These are phyloP conservation scores for Allium cepa DNA, from an alignment of 106 monocot species.

Conservation along the genomic window DNA sequence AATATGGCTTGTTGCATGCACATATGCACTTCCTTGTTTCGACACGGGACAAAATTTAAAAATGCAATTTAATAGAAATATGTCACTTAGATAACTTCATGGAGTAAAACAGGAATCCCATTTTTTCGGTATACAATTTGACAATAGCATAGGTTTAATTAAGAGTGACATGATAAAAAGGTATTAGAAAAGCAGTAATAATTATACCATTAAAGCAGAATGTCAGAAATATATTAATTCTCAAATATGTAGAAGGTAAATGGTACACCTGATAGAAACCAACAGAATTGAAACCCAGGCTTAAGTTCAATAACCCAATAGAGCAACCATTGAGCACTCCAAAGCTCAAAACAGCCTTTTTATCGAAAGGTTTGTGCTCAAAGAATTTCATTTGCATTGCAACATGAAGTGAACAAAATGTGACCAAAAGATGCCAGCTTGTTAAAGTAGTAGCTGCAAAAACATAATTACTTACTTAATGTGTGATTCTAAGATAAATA, in stretches of 20 bases:
- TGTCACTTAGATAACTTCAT: too few species aligned
- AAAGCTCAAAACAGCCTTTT: slow-evolving; percentile 82
- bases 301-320: slow-evolving; percentile 85
- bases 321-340: slow-evolving; percentile 93
- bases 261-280: slow-evolving; percentile 81
- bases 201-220: not conserved
- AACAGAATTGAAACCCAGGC: slow-evolving; percentile 93
- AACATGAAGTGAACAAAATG: slow-evolving; percentile 87
- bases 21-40: too few species aligned
- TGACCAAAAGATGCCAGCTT: slow-evolving; percentile 98
- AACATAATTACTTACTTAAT: not conserved
- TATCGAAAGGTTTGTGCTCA: slow-evolving; percentile 86
- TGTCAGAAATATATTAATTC: too few species aligned
- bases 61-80: too few species aligned
- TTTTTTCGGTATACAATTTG: too few species aligned
- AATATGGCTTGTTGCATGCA: too few species aligned
- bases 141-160: too few species aligned
- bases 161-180: not conserved
- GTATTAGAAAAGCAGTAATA: not conserved
- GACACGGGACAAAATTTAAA: too few species aligned
- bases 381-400: slow-evolving; percentile 82
- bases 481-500: not conserved
- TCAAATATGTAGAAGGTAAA: not conserved
- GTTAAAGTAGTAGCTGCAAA: slow-evolving; percentile 90
- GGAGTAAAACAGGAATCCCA: too few species aligned